These are phyloP conservation scores for Rhizoclosmatium sp. DNA, from an alignment of 192 early-diverging fungal genomes.

Conservation along the genomic window DNA sequence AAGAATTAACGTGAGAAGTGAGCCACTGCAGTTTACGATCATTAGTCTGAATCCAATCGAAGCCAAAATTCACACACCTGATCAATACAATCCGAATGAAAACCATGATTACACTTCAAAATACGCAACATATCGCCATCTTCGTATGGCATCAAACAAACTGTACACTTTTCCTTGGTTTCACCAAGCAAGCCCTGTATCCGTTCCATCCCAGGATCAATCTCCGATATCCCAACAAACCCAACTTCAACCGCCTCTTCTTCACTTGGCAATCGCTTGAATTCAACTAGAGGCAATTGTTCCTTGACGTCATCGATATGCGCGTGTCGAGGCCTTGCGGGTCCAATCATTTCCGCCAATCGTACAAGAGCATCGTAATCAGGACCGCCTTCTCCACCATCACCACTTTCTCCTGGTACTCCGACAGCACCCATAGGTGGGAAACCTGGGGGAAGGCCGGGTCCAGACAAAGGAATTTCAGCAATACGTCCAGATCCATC, in stretches of 20 bases:
- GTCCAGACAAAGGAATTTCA: neutral
- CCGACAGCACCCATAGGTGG: neutral
- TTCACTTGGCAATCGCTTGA: neutral
- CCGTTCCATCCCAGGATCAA: neutral
- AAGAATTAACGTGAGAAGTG: conserved; percentile 48
- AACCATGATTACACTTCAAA: conserved; percentile 57
- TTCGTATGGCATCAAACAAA: conserved; percentile 56
- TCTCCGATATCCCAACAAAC: neutral
- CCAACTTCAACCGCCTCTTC: neutral
- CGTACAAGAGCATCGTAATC: conserved; percentile 50
- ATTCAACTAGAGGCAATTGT: conserved; percentile 48
- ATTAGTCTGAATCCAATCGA: neutral
- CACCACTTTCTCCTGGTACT: neutral
- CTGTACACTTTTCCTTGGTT: conserved; percentile 55
- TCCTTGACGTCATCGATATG: conserved; percentile 43
- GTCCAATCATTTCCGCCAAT: conserved; percentile 55
- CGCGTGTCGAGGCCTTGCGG: conserved; percentile 54
- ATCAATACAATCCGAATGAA: conserved; percentile 59
- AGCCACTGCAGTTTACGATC: conserved; percentile 43
- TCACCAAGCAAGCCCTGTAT: conserved; percentile 45
- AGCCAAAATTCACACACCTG: conserved; percentile 1
- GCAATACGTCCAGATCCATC: neutral
- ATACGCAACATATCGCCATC: conserved; percentile 53
- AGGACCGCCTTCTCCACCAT: conserved; percentile 34
- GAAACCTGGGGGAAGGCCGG: neutral